phyloP scores from a whole-genome alignment of 768 basidiomycete species.

The Xerocomellus amylosporus region DNA sequence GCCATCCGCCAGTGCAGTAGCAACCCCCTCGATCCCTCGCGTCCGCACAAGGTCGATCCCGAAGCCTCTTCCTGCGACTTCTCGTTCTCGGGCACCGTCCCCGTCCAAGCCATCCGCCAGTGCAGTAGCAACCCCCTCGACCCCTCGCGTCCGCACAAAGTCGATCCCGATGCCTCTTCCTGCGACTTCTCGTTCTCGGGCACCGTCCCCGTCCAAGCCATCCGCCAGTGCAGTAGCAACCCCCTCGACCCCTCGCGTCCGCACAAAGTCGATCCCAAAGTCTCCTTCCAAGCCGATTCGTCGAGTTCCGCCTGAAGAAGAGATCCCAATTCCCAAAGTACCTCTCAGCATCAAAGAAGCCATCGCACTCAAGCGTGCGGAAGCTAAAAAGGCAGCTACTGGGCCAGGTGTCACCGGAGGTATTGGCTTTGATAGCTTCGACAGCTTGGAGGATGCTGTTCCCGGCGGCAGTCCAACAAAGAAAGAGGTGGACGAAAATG shows the following conservation, averaged over 20 bases:
- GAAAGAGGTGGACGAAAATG: conserved; percentile 46
- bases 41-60: conserved; percentile 38
- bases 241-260: conserved; percentile 32
- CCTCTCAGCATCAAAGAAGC: conserved; percentile 65
- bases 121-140: conserved; percentile 22
- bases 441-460: conserved; percentile 48
- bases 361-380: conserved; percentile 75
- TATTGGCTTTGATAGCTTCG: conserved; percentile 35
- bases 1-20: conserved; percentile 25
- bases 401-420: conserved; percentile 26
- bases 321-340: conserved; percentile 30
- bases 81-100: conserved; percentile 33
- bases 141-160: conserved; percentile 37
- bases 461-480: conserved; percentile 28
- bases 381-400: conserved; percentile 59
- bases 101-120: conserved; percentile 31
- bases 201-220: conserved; percentile 30
- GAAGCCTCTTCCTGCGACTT: conserved; percentile 19
- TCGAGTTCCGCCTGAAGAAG: conserved; percentile 21
- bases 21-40: conserved; percentile 30
- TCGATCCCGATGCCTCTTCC: conserved; percentile 29
- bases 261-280: conserved; percentile 37
- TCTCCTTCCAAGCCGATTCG: conserved; percentile 32
- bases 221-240: conserved; percentile 23
- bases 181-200: conserved; percentile 32